These are phyloP conservation scores for Entonaema liquescens DNA, from an alignment of 495 filamentous ascomycete genomes.

Conservation along the genomic window DNA sequence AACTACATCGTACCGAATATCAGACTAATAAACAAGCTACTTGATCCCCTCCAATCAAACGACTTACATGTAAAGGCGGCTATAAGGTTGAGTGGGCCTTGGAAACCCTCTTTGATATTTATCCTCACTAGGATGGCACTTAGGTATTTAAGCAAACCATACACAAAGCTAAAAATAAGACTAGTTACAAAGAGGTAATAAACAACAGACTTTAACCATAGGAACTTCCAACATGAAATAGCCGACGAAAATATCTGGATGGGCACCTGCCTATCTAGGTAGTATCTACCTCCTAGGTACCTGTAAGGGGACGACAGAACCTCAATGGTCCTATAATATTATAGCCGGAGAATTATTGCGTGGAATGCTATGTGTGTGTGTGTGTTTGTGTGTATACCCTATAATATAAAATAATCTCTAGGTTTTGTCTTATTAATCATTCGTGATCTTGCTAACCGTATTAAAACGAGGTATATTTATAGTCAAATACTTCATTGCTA, in stretches of 20 bases:
- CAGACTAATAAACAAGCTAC: constrained; percentile 2
- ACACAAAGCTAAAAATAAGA: background rate
- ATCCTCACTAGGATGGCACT: constrained; percentile 21
- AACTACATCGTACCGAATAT: constrained; percentile 40
- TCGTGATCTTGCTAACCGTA: too few relatives aligned
- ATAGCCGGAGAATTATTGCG: too few relatives aligned
- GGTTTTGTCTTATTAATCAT: too few relatives aligned
- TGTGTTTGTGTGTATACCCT: too few relatives aligned
- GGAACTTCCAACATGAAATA: background rate
- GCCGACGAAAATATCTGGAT: background rate
- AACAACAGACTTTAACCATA: background rate
- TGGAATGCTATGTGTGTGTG: too few relatives aligned
- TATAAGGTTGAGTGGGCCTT: constrained; percentile 4
- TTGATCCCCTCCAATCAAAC: constrained; percentile 36
- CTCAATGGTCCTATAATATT: too few relatives aligned
- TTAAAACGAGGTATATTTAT: too few relatives aligned
- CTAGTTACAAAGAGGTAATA: background rate
- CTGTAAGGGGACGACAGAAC: background rate
- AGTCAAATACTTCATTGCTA: too few relatives aligned
- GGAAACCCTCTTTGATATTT: background rate
- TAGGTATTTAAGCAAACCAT: background rate
- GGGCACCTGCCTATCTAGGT: too few relatives aligned
- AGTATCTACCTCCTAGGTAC: too few relatives aligned
- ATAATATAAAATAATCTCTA: too few relatives aligned
- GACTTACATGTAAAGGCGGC: background rate